A percentile compares a stretch with the other conserved stretches of the same genome.
Conservation (phyloP, 2,329 filamentous ascomycete genomes). For the Eutypella sp. region DNA sequence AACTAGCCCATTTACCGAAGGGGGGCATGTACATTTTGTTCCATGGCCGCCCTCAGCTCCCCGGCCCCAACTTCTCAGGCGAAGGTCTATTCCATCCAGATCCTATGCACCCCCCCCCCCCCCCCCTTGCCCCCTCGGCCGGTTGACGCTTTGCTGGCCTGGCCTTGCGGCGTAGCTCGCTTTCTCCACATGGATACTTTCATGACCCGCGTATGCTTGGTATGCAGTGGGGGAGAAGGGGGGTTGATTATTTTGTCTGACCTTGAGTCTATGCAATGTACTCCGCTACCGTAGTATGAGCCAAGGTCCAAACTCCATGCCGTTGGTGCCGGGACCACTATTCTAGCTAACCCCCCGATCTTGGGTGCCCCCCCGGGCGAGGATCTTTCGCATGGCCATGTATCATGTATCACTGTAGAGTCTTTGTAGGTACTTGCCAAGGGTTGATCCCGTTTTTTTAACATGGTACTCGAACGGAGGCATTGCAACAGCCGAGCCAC, state of each 20-base stretch:
- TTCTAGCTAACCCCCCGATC: background rate
- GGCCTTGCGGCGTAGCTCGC: too few relatives aligned
- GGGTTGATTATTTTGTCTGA: background rate
- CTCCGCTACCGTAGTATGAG: background rate
- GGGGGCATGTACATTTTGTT: background rate
- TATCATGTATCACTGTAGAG: background rate
- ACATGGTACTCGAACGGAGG: background rate
- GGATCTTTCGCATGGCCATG: background rate
- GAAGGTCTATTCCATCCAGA: background rate
- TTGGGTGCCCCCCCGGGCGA: background rate
- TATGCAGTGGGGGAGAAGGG: too few relatives aligned
- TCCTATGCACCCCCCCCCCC: too few relatives aligned
- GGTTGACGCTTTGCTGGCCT: too few relatives aligned
- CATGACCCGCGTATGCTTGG: too few relatives aligned
- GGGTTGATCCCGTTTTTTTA: background rate
- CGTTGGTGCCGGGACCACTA: slow-evolving; percentile 1
- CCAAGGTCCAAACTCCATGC: background rate
- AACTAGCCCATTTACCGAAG: background rate
- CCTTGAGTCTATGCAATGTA: background rate
- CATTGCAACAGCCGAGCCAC: background rate
- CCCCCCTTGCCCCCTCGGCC: too few relatives aligned
- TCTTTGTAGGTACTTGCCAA: background rate
- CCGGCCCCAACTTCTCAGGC: background rate
- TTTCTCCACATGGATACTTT: too few relatives aligned
- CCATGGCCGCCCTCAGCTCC: background rate